Evolutionary conservation across 768 basidiomycete genomes (phyloP), one percentile per base, ranked within the genome.

Genomic region (Leccinum disarticulatum): DNA sequence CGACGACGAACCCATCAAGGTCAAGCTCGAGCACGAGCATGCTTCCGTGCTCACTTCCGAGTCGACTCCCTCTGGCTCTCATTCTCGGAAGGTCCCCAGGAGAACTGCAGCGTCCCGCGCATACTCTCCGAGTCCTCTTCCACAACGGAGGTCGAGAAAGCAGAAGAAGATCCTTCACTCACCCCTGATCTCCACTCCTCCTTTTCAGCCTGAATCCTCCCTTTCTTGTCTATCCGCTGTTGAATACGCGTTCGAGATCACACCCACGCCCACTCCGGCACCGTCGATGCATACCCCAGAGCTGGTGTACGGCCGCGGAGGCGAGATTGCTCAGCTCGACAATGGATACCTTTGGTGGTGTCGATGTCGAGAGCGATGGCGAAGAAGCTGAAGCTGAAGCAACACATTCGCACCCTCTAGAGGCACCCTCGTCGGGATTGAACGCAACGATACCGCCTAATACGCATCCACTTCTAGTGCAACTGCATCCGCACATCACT

Each of bases 401-500:
- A 43, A 43, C n/a, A n/a, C 3, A 8, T n/a, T 11, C 4, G 13
- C 46, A 36, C 2, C 31, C 50, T 33, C 33, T 25, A 14, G 53
- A 59, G 36, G 50, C n/a, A 3, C 33, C 56, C n/a, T 11, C 30
- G 46, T 57, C 41, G n/a, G 60, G 35, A 41, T 54, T 38, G 17
- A 43, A 17, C 7, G 3, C 50, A n/a, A 41, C 62, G 30, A 46
- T 27, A 19, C 15, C 48, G 15, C n/a, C 43, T 15, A 31, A 10
- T 36, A 22, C 19, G 49, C 66, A 60, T 65, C 76, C 47, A 41
- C 66, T 55, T 76, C 77, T 41, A 84, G 87, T 1, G 2, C 59
- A 75, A 87, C 25, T 82, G 80, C 61, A 64, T 50, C 79, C 81
- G 28, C 89, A 85, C 69, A 87, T 93, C 65, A 81, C 87, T 17